Conservation (phyloP, 1,284 basidiomycete species). For the Cutaneotrichosporon cavernicola region DNA sequence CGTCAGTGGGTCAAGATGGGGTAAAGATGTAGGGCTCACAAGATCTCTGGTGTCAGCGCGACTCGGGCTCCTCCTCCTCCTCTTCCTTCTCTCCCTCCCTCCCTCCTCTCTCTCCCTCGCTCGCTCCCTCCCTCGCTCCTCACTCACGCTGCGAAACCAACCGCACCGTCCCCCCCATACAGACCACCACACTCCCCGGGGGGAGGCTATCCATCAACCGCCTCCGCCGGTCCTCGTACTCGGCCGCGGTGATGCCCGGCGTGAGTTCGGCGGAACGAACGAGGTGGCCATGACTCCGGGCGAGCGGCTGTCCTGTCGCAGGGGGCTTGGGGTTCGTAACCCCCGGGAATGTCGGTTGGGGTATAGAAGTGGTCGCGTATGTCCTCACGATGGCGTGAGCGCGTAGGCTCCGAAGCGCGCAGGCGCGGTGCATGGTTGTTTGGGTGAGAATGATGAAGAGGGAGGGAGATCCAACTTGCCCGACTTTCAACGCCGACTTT, state of each 20-base stretch:
- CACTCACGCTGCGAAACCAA: constrained; percentile 81
- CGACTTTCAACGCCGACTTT: too few species aligned
- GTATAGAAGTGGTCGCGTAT: neutral
- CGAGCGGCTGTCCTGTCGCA: constrained; percentile 71
- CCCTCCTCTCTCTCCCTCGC: neutral
- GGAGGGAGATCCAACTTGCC: too few species aligned
- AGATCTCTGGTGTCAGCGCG: constrained; percentile 54
- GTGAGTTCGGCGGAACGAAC: constrained; percentile 70
- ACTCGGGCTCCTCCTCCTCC: too few species aligned
- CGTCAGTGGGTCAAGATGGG: neutral
- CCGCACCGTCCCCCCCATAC: constrained; percentile 75
- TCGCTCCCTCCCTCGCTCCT: neutral
- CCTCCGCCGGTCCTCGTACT: constrained; percentile 77
- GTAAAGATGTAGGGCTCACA: constrained; percentile 52
- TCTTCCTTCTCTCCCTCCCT: neutral
- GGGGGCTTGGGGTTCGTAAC: constrained; percentile 59
- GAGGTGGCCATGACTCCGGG: constrained; percentile 75
- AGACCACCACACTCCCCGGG: constrained; percentile 73
- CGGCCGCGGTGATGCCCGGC: constrained; percentile 73
- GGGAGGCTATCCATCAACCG: constrained; percentile 75
- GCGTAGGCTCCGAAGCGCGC: too few species aligned
- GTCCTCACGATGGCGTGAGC: too few species aligned
- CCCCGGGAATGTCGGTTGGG: neutral
- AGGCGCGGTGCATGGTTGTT: neutral
- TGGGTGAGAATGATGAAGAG: too few species aligned